Conservation (phyloP, 495 filamentous ascomycete genomes). For the Daldinia caldariorum region DNA sequence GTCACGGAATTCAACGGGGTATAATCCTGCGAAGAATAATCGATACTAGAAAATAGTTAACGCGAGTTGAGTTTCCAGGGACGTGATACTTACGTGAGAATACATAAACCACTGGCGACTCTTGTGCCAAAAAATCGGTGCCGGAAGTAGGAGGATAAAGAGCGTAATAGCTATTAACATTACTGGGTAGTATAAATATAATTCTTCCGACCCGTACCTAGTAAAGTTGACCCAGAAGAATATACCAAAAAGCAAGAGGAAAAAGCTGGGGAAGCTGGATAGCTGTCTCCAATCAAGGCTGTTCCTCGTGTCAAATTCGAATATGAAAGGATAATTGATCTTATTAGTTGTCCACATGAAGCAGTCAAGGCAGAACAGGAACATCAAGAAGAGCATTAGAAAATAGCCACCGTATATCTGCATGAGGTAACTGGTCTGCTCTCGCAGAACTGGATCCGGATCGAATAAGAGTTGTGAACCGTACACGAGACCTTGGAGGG, state of each 20-base stretch:
- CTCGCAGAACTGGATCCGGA: slow-evolving; percentile 55
- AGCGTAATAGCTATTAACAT: slow-evolving; percentile 75
- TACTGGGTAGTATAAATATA: slow-evolving; percentile 91
- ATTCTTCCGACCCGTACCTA: slow-evolving; percentile 66
- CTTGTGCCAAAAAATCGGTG: slow-evolving; percentile 75
- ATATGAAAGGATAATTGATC: slow-evolving; percentile 96
- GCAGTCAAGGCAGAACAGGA: slow-evolving; percentile 81
- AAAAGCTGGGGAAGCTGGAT: slow-evolving; percentile 81
- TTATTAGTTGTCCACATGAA: slow-evolving; percentile 81
- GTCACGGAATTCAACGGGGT: slow-evolving; percentile 94
- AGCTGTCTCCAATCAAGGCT: slow-evolving; percentile 89
- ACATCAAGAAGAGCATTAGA: slow-evolving; percentile 74
- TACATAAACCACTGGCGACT: slow-evolving; percentile 85
- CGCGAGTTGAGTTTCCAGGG: background rate
- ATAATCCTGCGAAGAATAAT: slow-evolving; percentile 82
- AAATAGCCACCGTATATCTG: slow-evolving; percentile 91
- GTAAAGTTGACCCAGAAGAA: slow-evolving; percentile 90
- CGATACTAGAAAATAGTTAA: slow-evolving; percentile 70
- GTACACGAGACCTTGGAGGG: slow-evolving; percentile 76
- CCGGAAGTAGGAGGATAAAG: slow-evolving; percentile 77
- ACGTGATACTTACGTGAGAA: slow-evolving; percentile 71
- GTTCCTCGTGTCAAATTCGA: slow-evolving; percentile 90
- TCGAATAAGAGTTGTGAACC: slow-evolving; percentile 65
- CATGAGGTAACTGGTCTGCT: slow-evolving; percentile 77
- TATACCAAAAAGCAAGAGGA: slow-evolving; percentile 79